These are phyloP conservation scores for Solanum chacoense DNA, from an alignment of 305 asterid species.

Conservation along the genomic window DNA sequence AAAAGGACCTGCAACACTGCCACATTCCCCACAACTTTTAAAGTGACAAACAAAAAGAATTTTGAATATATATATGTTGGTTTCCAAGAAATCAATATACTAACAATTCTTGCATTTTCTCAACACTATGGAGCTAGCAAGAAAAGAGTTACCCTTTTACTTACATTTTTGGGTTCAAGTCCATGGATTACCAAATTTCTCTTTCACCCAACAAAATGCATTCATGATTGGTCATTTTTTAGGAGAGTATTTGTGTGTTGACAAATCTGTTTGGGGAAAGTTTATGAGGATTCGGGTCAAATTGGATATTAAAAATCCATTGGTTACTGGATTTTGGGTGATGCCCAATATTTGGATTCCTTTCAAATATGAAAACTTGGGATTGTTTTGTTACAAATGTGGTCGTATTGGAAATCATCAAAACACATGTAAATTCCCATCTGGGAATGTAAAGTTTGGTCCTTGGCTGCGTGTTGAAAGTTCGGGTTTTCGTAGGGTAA, in stretches of 20 bases:
- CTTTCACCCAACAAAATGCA: slow-evolving; percentile 7
- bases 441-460: slow-evolving; percentile 12
- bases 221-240: slow-evolving; percentile 12
- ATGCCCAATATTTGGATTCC: slow-evolving; percentile 10
- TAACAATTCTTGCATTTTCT: not conserved
- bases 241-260: not conserved
- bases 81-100: no score
- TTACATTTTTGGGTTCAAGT: not conserved
- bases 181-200: slow-evolving; percentile 19
- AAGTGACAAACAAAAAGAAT: not conserved
- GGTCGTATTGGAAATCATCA: slow-evolving; percentile 16
- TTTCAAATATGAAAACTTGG: slow-evolving; percentile 24
- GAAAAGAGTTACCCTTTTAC: not conserved
- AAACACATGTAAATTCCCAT: slow-evolving; percentile 16
- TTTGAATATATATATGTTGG: no score
- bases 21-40: no score
- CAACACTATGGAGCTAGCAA: not conserved
- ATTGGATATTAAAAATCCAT: slow-evolving; percentile 12
- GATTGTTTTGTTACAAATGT: slow-evolving; percentile 16
- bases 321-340: slow-evolving; percentile 17
- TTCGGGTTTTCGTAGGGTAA: not conserved
- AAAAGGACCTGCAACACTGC: not conserved
- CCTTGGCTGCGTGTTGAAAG: slow-evolving; percentile 16
- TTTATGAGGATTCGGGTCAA: slow-evolving; percentile 12
- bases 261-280: slow-evolving; percentile 1